phyloP scores from a whole-genome alignment of 345 rosid species.

The Hypericum androsaemum region DNA sequence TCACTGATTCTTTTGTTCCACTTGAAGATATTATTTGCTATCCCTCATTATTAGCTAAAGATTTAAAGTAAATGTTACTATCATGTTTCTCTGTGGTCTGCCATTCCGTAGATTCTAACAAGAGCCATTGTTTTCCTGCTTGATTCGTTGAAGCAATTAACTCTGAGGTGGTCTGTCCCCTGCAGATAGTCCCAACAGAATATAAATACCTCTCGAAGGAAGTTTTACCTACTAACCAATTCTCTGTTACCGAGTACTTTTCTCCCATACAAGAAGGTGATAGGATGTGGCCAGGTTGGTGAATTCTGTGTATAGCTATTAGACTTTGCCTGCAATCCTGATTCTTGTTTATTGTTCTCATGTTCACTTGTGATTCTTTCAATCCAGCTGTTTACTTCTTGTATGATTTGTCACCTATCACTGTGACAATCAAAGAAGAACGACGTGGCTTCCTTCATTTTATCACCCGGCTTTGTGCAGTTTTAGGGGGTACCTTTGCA shows the following conservation, averaged over 20 bases:
- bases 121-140: too few relatives aligned
- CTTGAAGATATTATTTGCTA: too few relatives aligned
- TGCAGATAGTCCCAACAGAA: slow-evolving; percentile 96
- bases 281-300: slow-evolving; percentile 91
- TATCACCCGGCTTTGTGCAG: slow-evolving; percentile 93
- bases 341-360: slow-evolving; percentile 11
- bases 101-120: too few relatives aligned
- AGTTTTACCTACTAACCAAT: slow-evolving; percentile 81
- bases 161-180: not conserved
- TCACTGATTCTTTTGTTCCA: too few relatives aligned
- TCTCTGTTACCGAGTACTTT: slow-evolving; percentile 86
- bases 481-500: slow-evolving; percentile 96
- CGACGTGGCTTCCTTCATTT: slow-evolving; percentile 87
- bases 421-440: slow-evolving; percentile 92
- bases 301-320: not conserved
- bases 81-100: too few relatives aligned
- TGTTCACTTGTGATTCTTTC: not conserved
- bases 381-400: slow-evolving; percentile 82
- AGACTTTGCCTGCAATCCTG: not conserved
- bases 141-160: too few relatives aligned
- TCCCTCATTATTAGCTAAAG: too few relatives aligned
- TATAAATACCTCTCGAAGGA: slow-evolving; percentile 79
- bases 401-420: slow-evolving; percentile 94
- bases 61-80: too few relatives aligned
- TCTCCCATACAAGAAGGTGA: slow-evolving; percentile 64